phyloP scores from a whole-genome alignment of 2,329 filamentous ascomycete species.

The Pseudocercospora fijiensis region DNA sequence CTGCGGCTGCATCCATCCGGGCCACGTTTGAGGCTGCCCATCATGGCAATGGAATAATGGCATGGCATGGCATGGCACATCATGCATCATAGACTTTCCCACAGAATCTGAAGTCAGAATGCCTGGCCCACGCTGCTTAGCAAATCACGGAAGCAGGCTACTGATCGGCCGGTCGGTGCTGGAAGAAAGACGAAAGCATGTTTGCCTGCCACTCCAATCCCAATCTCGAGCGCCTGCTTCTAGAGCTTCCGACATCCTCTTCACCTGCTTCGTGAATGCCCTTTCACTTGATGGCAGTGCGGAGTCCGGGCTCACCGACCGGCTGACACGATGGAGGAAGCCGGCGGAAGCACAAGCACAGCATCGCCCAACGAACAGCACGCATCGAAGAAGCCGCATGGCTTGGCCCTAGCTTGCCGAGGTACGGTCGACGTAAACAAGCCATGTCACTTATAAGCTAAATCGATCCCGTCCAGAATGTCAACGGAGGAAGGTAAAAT shows the following conservation, averaged over 20 bases:
- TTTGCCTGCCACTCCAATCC: neutral
- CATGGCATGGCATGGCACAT: too few relatives aligned
- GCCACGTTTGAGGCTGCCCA: too few relatives aligned
- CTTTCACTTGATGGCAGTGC: neutral
- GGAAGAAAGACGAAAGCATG: too few relatives aligned
- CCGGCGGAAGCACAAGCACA: neutral
- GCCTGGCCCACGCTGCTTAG: neutral
- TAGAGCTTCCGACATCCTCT: neutral
- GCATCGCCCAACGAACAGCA: neutral
- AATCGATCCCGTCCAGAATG: too few relatives aligned
- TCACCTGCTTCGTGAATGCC: neutral
- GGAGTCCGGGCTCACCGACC: neutral
- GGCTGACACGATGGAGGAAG: neutral
- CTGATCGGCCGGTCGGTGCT: neutral
- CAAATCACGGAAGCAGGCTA: neutral
- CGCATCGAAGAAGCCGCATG: conserved; percentile 2
- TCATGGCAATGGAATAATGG: too few relatives aligned
- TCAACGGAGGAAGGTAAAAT: conserved; percentile 28
- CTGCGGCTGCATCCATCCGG: neutral
- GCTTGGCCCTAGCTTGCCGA: conserved; percentile 21
- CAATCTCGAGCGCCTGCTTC: neutral
- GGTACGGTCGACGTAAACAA: too few relatives aligned
- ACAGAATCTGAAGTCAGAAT: neutral
- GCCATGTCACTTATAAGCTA: too few relatives aligned
- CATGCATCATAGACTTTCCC: neutral